phyloP scores from a whole-genome alignment of 2,329 filamentous ascomycete species.

The Colletotrichum sidae region DNA sequence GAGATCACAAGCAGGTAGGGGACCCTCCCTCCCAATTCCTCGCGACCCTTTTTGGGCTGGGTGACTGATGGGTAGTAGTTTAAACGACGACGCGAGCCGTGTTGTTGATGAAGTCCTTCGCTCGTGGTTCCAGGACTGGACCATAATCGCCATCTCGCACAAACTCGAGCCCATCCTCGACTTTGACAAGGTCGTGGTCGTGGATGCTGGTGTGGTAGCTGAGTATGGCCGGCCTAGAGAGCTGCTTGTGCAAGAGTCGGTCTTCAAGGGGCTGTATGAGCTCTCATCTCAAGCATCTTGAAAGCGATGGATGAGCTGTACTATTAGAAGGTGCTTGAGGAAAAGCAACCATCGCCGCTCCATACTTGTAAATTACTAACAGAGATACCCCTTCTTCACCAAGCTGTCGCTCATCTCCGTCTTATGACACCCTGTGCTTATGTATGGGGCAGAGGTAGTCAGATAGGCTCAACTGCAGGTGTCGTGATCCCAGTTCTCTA shows the following conservation, averaged over 20 bases:
- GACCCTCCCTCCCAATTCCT: too few relatives aligned
- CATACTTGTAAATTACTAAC: too few relatives aligned
- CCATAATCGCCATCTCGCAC: conserved; percentile 53
- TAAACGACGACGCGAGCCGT: conserved; percentile 37
- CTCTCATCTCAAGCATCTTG: background rate
- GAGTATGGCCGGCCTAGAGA: conserved; percentile 46
- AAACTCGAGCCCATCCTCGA: conserved; percentile 53
- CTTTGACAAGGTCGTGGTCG: conserved; percentile 62
- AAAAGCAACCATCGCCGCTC: too few relatives aligned
- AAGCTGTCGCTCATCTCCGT: too few relatives aligned
- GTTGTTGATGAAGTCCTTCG: conserved; percentile 36
- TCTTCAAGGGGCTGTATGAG: conserved; percentile 30
- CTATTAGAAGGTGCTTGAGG: too few relatives aligned
- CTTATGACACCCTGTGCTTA: too few relatives aligned
- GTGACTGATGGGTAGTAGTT: conserved; percentile 19
- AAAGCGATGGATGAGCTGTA: too few relatives aligned
- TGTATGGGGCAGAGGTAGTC: too few relatives aligned
- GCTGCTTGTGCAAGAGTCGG: conserved; percentile 5
- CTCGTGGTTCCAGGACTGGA: conserved; percentile 50
- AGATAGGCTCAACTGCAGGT: too few relatives aligned
- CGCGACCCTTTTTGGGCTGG: background rate
- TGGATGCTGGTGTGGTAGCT: conserved; percentile 60
- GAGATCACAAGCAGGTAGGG: conserved; percentile 53
- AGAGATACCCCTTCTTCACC: too few relatives aligned
- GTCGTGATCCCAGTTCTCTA: too few relatives aligned